phyloP scores from a whole-genome alignment of 352 stramenopile genomes.

The Thalassiosira sp. region DNA sequence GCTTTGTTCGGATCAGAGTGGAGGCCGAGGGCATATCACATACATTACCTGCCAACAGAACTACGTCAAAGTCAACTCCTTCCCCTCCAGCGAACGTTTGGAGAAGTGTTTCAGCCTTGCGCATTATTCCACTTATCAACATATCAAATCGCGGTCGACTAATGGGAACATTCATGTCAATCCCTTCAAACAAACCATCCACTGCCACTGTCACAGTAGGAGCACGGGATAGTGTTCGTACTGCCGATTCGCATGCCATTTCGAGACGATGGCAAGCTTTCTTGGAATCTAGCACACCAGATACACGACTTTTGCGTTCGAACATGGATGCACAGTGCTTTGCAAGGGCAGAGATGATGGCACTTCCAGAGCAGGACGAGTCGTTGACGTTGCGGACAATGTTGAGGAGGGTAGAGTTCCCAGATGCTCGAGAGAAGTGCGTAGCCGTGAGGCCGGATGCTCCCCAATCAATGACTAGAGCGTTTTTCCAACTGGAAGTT shows the following conservation, averaged over 20 bases:
- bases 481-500: conserved; percentile 41
- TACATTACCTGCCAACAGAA: conserved; percentile 65
- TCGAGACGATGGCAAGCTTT: conserved; percentile 57
- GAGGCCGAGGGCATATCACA: conserved; percentile 48
- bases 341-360: conserved; percentile 43
- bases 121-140: conserved; percentile 55
- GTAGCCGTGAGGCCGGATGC: conserved; percentile 63
- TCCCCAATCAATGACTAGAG: conserved; percentile 71
- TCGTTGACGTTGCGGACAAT: conserved; percentile 43
- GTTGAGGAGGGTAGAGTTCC: conserved; percentile 33
- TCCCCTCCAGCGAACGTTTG: conserved; percentile 26
- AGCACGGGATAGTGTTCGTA: conserved; percentile 60
- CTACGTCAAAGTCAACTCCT: conserved; percentile 51
- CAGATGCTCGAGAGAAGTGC: conserved; percentile 37
- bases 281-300: conserved; percentile 47
- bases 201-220: conserved; percentile 58
- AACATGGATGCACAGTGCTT: conserved; percentile 72
- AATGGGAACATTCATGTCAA: conserved; percentile 73
- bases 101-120: conserved; percentile 49
- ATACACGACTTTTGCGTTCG: conserved; percentile 66
- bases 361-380: conserved; percentile 36
- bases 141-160: conserved; percentile 70
- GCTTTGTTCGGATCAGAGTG: conserved; percentile 42
- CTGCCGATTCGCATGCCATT: conserved; percentile 58
- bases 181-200: conserved; percentile 74